Percentiles rank a stretch among this genome's conserved stretches.
Conservation (phyloP, 2,329 filamentous ascomycete species). For the Cladosporium cucumerinum region DNA sequence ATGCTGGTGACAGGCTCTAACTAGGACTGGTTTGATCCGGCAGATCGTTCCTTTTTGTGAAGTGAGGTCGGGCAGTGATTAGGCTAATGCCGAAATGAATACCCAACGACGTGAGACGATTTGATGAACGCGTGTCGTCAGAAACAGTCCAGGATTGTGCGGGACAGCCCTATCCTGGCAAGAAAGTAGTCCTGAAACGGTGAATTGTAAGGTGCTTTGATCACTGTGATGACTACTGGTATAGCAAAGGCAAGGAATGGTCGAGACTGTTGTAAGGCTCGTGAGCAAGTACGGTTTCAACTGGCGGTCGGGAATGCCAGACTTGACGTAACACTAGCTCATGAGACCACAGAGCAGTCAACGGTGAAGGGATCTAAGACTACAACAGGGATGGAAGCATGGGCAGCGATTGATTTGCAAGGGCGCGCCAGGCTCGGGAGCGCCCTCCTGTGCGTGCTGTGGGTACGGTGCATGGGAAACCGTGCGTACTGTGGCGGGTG, state of each 20-base stretch:
- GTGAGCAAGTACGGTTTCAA: conserved; percentile 25
- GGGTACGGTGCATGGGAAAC: conserved; percentile 26
- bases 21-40: conserved; percentile 5
- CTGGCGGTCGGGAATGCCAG: conserved; percentile 26
- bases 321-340: conserved; percentile 28
- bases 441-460: conserved; percentile 19
- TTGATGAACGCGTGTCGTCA: conserved; percentile 18
- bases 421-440: conserved; percentile 29
- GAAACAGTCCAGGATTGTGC: conserved; percentile 15
- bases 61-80: conserved; percentile 7
- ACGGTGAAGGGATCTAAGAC: conserved; percentile 21
- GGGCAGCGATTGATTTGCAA: conserved; percentile 16
- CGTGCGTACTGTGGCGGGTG: conserved; percentile 24
- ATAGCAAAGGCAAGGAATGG: conserved; percentile 11
- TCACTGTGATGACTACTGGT: background rate
- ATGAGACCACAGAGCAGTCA: conserved; percentile 22
- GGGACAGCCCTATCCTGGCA: conserved; percentile 14
- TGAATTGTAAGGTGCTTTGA: conserved; percentile 8
- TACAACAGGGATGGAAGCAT: conserved; percentile 2
- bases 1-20: conserved; percentile 4
- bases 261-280: conserved; percentile 15
- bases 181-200: conserved; percentile 14
- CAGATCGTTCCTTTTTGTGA: conserved; percentile 8
- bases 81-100: conserved; percentile 12
- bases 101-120: conserved; percentile 16